Conservation (phyloP, 805 yeast species). For the Ogataea glucozyma region DNA sequence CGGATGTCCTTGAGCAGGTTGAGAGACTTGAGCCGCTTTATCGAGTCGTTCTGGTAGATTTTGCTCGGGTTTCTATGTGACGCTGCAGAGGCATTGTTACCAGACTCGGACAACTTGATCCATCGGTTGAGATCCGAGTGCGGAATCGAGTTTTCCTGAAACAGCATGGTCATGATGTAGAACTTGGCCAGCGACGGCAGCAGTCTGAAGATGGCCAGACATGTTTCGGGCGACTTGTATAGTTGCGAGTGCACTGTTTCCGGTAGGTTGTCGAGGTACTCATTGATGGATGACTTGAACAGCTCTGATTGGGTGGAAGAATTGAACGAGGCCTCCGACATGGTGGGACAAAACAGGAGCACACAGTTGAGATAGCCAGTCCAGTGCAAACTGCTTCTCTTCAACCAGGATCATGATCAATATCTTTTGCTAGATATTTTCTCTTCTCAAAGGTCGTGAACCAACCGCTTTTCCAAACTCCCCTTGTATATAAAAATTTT, state of each 20-base stretch:
- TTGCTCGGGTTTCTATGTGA: constrained; percentile 34
- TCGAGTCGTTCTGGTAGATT: constrained; percentile 68
- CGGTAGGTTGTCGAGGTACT: constrained; percentile 87
- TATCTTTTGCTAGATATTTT: no score
- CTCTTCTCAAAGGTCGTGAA: no score
- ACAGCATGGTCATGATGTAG: constrained; percentile 83
- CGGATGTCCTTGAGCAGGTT: constrained; percentile 68
- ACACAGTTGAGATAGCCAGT: not conserved
- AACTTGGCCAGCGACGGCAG: constrained; percentile 89
- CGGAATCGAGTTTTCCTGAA: constrained; percentile 71
- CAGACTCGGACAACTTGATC: constrained; percentile 47
- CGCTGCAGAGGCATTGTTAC: constrained; percentile 2
- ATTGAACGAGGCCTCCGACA: constrained; percentile 8
- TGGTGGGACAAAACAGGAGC: not conserved
- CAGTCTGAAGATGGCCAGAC: constrained; percentile 87
- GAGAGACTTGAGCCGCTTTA: constrained; percentile 71
- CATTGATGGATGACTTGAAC: constrained; percentile 76
- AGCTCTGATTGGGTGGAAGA: constrained; percentile 28
- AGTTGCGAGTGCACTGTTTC: constrained; percentile 80
- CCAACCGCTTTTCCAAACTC: no score
- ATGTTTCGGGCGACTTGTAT: constrained; percentile 89
- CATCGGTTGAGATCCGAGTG: constrained; percentile 69
- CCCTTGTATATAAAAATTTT: no score
- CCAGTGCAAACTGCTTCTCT: no score
- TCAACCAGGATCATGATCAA: no score